Conservation (phyloP, 495 filamentous ascomycete genomes). For the Lasiosphaeria hispida region DNA sequence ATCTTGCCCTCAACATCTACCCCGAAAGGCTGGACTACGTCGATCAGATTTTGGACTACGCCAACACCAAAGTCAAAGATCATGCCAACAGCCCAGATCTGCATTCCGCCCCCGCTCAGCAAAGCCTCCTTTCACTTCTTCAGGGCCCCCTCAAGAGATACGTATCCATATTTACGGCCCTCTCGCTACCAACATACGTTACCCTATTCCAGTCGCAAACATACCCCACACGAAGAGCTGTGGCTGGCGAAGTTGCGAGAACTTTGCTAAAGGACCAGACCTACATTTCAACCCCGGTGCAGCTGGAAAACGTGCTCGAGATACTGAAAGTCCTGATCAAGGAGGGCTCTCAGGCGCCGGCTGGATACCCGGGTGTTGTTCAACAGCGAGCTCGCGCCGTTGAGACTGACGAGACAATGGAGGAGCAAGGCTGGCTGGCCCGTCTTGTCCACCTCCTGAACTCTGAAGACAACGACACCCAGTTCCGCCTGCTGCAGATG, state of each 20-base stretch:
- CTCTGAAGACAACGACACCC: slow-evolving; percentile 81
- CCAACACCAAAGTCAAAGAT: slow-evolving; percentile 81
- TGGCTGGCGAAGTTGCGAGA: slow-evolving; percentile 82
- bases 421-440: slow-evolving; percentile 96
- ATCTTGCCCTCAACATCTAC: slow-evolving; percentile 93
- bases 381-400: slow-evolving; percentile 59
- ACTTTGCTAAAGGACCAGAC: slow-evolving; percentile 78
- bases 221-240: slow-evolving; percentile 84
- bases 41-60: slow-evolving; percentile 88
- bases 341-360: slow-evolving; percentile 82
- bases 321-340: slow-evolving; percentile 86
- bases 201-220: slow-evolving; percentile 88
- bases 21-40: slow-evolving; percentile 91
- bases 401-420: slow-evolving; percentile 90
- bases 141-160: slow-evolving; percentile 87
- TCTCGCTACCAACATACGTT: slow-evolving; percentile 87
- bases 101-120: slow-evolving; percentile 81
- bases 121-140: slow-evolving; percentile 83
- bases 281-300: slow-evolving; percentile 65
- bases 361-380: slow-evolving; percentile 78
- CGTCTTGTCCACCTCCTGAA: slow-evolving; percentile 85
- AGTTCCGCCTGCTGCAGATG: slow-evolving; percentile 90
- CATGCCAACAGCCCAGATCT: slow-evolving; percentile 91
- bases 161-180: slow-evolving; percentile 86
- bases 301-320: slow-evolving; percentile 86